These are phyloP conservation scores for Detonula confervacea DNA, from an alignment of 352 stramenopile species.

Conservation along the genomic window DNA sequence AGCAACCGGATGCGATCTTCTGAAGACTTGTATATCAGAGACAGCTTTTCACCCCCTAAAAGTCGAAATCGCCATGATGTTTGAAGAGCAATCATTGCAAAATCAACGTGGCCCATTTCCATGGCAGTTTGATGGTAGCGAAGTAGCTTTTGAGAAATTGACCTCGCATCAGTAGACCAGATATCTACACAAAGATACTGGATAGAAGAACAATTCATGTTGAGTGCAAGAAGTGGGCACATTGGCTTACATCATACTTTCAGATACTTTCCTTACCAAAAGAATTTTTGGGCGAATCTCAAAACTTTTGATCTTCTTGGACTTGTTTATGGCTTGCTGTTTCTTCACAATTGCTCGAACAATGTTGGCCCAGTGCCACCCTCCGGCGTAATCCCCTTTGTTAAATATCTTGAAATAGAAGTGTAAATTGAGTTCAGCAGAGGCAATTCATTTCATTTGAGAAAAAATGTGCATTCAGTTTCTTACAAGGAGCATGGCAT, in stretches of 20 bases:
- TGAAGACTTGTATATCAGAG: slow-evolving; percentile 4
- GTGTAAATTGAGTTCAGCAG: too few relatives aligned
- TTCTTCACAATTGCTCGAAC: slow-evolving; percentile 9
- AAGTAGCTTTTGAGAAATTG: slow-evolving; percentile 6
- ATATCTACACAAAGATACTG: slow-evolving; percentile 27
- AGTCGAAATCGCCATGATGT: slow-evolving; percentile 14
- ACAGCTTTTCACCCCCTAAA: slow-evolving; percentile 26
- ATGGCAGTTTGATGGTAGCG: slow-evolving; percentile 10
- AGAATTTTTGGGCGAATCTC: slow-evolving; percentile 3
- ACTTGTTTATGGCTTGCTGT: too few relatives aligned
- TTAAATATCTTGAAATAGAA: too few relatives aligned
- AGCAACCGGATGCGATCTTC: neutral
- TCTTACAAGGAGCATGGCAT: too few relatives aligned
- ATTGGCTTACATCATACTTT: neutral
- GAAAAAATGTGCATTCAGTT: too few relatives aligned
- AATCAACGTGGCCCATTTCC: slow-evolving; percentile 11
- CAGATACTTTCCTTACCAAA: slow-evolving; percentile 8
- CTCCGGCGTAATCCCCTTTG: slow-evolving; percentile 11
- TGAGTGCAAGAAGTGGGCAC: neutral
- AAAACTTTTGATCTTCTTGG: slow-evolving; percentile 4
- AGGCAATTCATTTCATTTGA: too few relatives aligned
- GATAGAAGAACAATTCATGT: neutral
- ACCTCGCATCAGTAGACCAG: neutral
- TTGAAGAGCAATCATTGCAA: slow-evolving; percentile 1
- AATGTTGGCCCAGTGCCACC: slow-evolving; percentile 8